These are phyloP conservation scores for Magnolia sinica DNA, from an alignment of 164 flowering plant species.

Conservation along the genomic window DNA sequence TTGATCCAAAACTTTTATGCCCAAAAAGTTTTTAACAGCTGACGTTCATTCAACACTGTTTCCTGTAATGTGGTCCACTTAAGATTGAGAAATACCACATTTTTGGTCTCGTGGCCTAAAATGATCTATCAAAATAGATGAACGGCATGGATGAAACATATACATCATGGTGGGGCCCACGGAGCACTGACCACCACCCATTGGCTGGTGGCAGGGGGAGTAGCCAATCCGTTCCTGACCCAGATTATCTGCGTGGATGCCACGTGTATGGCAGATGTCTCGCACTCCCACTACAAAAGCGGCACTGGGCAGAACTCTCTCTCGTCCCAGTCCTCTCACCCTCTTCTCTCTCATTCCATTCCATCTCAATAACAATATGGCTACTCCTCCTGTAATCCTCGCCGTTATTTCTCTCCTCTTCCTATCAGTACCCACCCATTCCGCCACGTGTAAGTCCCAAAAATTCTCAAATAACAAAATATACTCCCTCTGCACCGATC, in stretches of 20 bases:
- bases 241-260: background rate
- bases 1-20: too few relatives aligned
- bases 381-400: background rate
- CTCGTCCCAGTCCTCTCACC: background rate
- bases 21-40: too few relatives aligned
- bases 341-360: background rate
- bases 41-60: too few relatives aligned
- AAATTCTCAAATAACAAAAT: constrained; percentile 14
- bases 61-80: too few relatives aligned
- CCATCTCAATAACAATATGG: background rate
- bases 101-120: too few relatives aligned
- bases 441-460: constrained; percentile 20
- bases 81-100: too few relatives aligned
- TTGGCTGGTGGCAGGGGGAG: too few relatives aligned
- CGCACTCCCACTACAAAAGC: background rate
- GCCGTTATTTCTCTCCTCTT: background rate
- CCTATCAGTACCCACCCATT: background rate
- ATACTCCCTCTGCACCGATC: constrained; percentile 25
- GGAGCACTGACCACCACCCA: too few relatives aligned
- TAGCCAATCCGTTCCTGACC: too few relatives aligned
- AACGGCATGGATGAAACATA: too few relatives aligned
- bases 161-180: too few relatives aligned
- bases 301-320: background rate
- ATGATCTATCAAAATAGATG: too few relatives aligned
- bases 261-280: background rate